phyloP scores from a whole-genome alignment of 1,284 basidiomycete genomes.

The Earliella scabrosa region DNA sequence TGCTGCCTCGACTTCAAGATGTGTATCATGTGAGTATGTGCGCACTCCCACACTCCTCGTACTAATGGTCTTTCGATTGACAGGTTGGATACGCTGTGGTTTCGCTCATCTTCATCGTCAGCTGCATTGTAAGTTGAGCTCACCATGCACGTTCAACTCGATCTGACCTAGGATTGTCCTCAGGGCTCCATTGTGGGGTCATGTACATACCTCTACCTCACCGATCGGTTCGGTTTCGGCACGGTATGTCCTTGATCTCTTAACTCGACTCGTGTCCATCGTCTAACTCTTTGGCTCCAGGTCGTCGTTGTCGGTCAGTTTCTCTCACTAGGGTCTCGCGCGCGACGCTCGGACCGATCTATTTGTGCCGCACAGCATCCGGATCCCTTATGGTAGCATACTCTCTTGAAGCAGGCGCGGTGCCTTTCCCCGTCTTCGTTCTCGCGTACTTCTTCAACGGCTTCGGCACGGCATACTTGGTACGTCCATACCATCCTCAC shows the following conservation, averaged over 20 bases:
- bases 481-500: constrained; percentile 22
- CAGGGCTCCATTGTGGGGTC: constrained; percentile 55
- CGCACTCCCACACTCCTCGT: too few species aligned
- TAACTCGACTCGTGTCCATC: neutral
- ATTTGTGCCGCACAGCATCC: constrained; percentile 21
- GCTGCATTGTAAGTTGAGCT: constrained; percentile 50
- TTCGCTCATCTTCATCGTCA: constrained; percentile 60
- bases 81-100: constrained; percentile 50
- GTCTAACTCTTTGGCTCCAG: constrained; percentile 12
- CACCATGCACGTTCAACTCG: neutral
- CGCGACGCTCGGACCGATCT: neutral
- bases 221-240: constrained; percentile 59
- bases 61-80: too few species aligned
- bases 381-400: constrained; percentile 49
- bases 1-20: constrained; percentile 57
- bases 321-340: neutral
- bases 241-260: constrained; percentile 40
- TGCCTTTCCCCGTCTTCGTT: constrained; percentile 68
- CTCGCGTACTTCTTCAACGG: constrained; percentile 64
- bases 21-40: constrained; percentile 52
- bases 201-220: constrained; percentile 51
- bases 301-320: constrained; percentile 30
- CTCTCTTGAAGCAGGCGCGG: constrained; percentile 56
- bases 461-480: constrained; percentile 60
- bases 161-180: neutral